Percentiles rank a stretch among this genome's conserved stretches.
phyloP scores from a whole-genome alignment of 345 rosid species.

The Dipteronia dyeriana region DNA sequence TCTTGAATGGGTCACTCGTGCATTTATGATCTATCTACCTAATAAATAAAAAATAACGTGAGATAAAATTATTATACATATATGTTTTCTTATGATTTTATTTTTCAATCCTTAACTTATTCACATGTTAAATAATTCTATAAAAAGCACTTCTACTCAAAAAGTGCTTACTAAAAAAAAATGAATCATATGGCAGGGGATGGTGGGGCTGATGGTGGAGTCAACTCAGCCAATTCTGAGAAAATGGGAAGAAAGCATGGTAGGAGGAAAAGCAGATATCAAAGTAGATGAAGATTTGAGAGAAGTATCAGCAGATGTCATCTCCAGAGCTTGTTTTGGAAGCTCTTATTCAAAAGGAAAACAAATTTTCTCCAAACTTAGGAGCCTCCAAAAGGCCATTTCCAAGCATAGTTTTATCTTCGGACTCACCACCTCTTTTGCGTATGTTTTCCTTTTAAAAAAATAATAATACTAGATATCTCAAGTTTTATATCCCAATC shows the following conservation, averaged over 20 bases:
- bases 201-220: slow-evolving; percentile 69
- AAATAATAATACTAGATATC: too few species aligned
- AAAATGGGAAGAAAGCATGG: slow-evolving; percentile 52
- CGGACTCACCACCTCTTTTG: slow-evolving; percentile 18
- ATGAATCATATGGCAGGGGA: slow-evolving; percentile 41
- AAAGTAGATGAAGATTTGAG: slow-evolving; percentile 46
- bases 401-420: slow-evolving; percentile 32
- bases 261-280: slow-evolving; percentile 42
- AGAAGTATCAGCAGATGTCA: slow-evolving; percentile 49
- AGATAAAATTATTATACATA: too few species aligned
- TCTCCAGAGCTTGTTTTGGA: slow-evolving; percentile 58
- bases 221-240: slow-evolving; percentile 43
- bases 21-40: too few species aligned
- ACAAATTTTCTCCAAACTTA: slow-evolving; percentile 51
- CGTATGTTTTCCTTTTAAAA: slow-evolving; percentile 19
- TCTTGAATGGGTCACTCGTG: too few species aligned
- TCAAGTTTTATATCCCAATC: not conserved
- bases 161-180: not conserved
- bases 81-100: too few species aligned
- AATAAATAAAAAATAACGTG: too few species aligned
- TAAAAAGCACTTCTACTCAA: not conserved
- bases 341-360: slow-evolving; percentile 52
- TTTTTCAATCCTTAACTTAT: not conserved
- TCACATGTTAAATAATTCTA: not conserved
- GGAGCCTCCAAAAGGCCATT: slow-evolving; percentile 44